A percentile compares a stretch with the other conserved stretches of the same genome.
These are phyloP conservation scores for Ambrosiella xylebori DNA, from an alignment of 2,329 filamentous ascomycete genomes.

Conservation along the genomic window DNA sequence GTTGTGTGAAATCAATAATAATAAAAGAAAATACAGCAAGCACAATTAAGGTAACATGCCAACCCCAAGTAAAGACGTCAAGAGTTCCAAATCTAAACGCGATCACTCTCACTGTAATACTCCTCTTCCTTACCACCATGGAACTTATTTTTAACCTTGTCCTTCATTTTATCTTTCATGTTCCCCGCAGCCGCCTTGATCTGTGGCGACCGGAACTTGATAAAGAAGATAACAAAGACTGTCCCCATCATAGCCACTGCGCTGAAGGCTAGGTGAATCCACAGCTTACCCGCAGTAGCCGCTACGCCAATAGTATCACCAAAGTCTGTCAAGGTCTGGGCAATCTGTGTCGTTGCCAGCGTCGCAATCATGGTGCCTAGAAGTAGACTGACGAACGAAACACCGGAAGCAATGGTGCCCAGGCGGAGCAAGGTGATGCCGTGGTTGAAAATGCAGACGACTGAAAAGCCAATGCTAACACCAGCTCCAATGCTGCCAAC, in stretches of 20 bases:
- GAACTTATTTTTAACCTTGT: not conserved
- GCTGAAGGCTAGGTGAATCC: constrained; percentile 30
- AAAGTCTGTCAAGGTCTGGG: constrained; percentile 25
- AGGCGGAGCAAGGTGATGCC: constrained; percentile 5
- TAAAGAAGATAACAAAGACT: constrained; percentile 16
- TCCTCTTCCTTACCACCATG: no score
- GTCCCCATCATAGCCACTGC: constrained; percentile 25
- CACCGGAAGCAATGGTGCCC: constrained; percentile 23
- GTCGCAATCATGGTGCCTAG: constrained; percentile 28
- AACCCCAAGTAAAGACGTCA: no score
- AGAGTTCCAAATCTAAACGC: no score
- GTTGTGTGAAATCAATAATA: no score
- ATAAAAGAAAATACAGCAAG: no score
- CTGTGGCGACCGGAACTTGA: constrained; percentile 15
- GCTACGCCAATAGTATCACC: constrained; percentile 29
- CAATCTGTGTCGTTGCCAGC: constrained; percentile 24
- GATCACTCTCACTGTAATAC: no score
- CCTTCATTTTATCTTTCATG: constrained; percentile 16
- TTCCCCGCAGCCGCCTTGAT: constrained; percentile 15
- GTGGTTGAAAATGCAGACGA: constrained; percentile 11
- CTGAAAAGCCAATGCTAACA: constrained; percentile 22
- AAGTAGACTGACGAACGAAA: constrained; percentile 23
- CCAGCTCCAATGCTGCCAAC: constrained; percentile 27
- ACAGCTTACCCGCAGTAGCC: constrained; percentile 26
- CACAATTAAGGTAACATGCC: no score